Base-by-base conservation (phyloP, 331 rosid species). In the Rosa hybrid region DNA sequence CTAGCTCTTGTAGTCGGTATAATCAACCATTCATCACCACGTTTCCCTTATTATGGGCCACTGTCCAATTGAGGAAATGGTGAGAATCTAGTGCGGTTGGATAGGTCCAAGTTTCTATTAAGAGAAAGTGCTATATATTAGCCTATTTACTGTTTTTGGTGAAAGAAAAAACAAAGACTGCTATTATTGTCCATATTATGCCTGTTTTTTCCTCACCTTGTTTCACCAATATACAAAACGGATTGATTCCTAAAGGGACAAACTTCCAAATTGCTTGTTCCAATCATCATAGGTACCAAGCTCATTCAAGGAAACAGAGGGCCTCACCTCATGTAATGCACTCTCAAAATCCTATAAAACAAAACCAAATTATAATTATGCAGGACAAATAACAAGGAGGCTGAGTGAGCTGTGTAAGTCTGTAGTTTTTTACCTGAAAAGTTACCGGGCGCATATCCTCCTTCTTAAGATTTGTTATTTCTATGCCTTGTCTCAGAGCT, bases 201-300 rank as follows among this genome's bases (percentile, higher is more conserved):
- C 59, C 21, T 56, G 73, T 18, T 20, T 45, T 60, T 41, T 71
- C 27, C 74, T 23, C 12, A 57, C 73, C 64, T 18, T 56, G 25
- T 67, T 25, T 64, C 56, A 51, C 68, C 72, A 77, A 53, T 77
- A 49, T 39, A 46, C 38, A 68, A 25, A 34, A 46, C 27, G 62
- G 38, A 18, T 38, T 46, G 64, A 76, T 49, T 63, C 85, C 69
- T 88, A 91, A 65, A 82, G 77, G 38, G 94, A 78, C 81, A 90
- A 76, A 89, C 91, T 93, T 84, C 94, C 93, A 83, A 93, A 91
- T 84, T 91, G 91, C 70, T 84, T 90, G 89, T 95, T 93, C 98
- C 99, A 95, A 23, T 87, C 84, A 8, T 90, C 94, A 44, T 93
- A 95, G 54, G 84, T 81, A 20, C 89, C 87, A 44, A 88, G 91